Evolutionary conservation across 768 basidiomycete genomes (phyloP).

Genomic region (Termitomyces eurrhizus): DNA sequence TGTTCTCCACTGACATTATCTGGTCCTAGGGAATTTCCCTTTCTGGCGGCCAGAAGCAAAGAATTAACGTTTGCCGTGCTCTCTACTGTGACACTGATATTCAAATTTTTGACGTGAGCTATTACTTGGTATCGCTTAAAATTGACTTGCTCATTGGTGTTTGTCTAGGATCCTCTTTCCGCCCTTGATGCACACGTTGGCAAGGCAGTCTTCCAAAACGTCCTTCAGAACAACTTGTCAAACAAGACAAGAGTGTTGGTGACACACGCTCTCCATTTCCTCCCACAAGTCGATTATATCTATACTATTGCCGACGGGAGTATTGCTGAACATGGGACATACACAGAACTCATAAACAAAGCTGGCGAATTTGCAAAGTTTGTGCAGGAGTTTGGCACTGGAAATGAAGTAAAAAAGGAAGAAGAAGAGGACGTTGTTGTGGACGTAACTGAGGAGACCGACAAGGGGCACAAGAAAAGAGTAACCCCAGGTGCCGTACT

Average conservation of each 20-base stretch:
- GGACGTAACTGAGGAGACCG: constrained; percentile 30
- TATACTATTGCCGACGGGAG: constrained; percentile 72
- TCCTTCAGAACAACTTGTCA: constrained; percentile 57
- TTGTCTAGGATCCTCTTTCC: constrained; percentile 68
- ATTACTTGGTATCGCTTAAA: background rate
- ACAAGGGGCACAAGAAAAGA: constrained; percentile 30
- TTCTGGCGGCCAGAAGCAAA: constrained; percentile 77
- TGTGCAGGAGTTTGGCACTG: constrained; percentile 72
- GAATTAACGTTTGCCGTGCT: constrained; percentile 81
- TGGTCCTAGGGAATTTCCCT: constrained; percentile 68
- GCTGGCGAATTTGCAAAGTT: constrained; percentile 71
- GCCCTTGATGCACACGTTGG: constrained; percentile 93
- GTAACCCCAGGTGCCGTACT: constrained; percentile 44
- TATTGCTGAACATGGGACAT: constrained; percentile 80
- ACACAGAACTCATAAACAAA: constrained; percentile 59
- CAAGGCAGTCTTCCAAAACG: constrained; percentile 81
- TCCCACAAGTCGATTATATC: constrained; percentile 85
- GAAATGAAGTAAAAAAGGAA: constrained; percentile 50
- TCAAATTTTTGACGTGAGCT: constrained; percentile 72
- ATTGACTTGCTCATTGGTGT: background rate
- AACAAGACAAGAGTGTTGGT: constrained; percentile 85
- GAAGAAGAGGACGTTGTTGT: constrained; percentile 40
- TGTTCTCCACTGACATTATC: background rate
- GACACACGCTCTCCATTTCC: constrained; percentile 88
- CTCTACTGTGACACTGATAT: constrained; percentile 87